Evolutionary conservation across 805 yeast genomes (phyloP).

Genomic region (Kuraishia piskuri): DNA sequence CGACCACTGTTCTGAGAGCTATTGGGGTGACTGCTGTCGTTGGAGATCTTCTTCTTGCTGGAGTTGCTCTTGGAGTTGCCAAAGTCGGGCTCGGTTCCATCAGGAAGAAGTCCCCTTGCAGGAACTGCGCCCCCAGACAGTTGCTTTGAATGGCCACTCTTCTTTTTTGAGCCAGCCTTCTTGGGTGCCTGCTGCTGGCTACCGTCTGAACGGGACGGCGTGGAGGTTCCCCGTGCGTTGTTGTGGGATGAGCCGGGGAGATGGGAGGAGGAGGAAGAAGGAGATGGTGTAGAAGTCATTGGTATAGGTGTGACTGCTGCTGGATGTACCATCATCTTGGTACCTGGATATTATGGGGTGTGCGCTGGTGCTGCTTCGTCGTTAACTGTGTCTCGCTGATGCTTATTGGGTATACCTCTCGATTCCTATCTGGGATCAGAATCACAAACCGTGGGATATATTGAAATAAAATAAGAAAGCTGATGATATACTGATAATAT

Average conservation of each 20-base stretch:
- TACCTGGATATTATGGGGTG: not conserved
- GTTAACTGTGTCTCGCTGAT: not conserved
- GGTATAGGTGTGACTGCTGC: not conserved
- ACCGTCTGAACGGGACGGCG: too few species aligned
- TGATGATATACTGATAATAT: not conserved
- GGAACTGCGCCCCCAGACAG: not conserved
- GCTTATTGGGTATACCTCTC: not conserved
- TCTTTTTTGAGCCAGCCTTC: not conserved
- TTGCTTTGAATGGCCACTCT: not conserved
- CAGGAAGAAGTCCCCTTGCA: not conserved
- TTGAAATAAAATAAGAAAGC: not conserved
- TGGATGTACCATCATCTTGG: not conserved
- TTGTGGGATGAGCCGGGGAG: not conserved
- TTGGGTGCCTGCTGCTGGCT: not conserved
- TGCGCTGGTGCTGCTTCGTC: too few species aligned
- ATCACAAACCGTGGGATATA: not conserved
- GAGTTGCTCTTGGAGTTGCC: not conserved
- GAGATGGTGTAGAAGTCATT: not conserved
- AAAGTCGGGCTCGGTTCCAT: slow-evolving; percentile 2
- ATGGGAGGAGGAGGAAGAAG: not conserved
- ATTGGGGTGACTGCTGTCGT: not conserved
- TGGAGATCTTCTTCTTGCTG: not conserved
- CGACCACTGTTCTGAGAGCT: not conserved
- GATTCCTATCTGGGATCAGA: not conserved
- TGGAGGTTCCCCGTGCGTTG: not conserved